These are phyloP conservation scores for Suillus americanus DNA, from an alignment of 768 basidiomycete genomes.

Conservation along the genomic window DNA sequence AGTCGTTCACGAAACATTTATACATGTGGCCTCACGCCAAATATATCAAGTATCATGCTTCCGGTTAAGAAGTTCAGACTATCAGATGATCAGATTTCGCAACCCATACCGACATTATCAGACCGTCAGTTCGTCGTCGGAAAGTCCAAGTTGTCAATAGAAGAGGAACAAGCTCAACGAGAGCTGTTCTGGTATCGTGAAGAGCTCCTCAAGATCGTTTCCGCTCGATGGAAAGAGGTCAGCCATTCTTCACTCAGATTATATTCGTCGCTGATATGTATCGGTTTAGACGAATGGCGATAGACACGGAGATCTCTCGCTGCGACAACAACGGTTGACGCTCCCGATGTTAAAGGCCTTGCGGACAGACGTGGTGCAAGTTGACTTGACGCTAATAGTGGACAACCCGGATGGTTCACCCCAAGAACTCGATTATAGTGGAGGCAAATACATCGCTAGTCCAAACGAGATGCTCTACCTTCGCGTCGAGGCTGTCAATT, in stretches of 20 bases:
- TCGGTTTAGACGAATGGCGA: slow-evolving; percentile 67
- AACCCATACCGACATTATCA: slow-evolving; percentile 80
- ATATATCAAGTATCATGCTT: slow-evolving; percentile 53
- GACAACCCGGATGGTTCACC: slow-evolving; percentile 23
- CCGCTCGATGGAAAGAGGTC: slow-evolving; percentile 87
- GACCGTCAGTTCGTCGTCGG: slow-evolving; percentile 90
- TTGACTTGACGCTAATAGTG: slow-evolving; percentile 52
- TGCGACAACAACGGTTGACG: slow-evolving; percentile 78
- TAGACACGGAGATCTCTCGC: slow-evolving; percentile 72
- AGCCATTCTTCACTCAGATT: slow-evolving; percentile 16
- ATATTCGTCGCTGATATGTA: slow-evolving; percentile 4
- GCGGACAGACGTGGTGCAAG: slow-evolving; percentile 61
- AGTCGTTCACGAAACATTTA: slow-evolving; percentile 16
- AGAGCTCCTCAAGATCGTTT: slow-evolving; percentile 68
- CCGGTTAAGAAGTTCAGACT: slow-evolving; percentile 74
- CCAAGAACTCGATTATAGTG: slow-evolving; percentile 14
- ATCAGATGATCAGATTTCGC: slow-evolving; percentile 51
- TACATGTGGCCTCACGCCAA: slow-evolving; percentile 9
- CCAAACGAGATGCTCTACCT: slow-evolving; percentile 68
- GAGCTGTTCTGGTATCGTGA: slow-evolving; percentile 98
- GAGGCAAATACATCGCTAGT: slow-evolving; percentile 48
- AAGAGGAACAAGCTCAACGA: slow-evolving; percentile 62
- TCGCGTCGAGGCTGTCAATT: slow-evolving; percentile 56
- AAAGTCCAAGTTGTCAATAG: slow-evolving; percentile 59
- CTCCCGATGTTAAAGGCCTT: slow-evolving; percentile 77